Conservation (phyloP, 139 green algal genomes). For the Microglena sp. region DNA sequence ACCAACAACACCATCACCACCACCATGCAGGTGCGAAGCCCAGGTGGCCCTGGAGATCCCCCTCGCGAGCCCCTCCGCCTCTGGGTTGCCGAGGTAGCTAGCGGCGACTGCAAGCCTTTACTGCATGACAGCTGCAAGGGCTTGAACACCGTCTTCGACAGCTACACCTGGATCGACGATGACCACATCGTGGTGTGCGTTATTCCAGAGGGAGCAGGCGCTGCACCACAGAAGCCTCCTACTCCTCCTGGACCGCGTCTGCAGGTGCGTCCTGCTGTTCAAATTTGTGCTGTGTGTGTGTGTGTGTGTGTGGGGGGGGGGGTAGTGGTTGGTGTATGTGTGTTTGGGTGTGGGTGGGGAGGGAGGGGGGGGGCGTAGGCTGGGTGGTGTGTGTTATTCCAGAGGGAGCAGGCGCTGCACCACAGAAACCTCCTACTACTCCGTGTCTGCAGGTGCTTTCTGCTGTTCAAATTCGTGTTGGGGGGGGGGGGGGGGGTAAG, state of each 20-base stretch:
- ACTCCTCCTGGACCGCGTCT: constrained; percentile 67
- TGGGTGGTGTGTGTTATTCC: constrained; percentile 45
- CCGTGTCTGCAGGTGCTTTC: neutral
- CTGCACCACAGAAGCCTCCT: constrained; percentile 18
- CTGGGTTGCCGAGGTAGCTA: constrained; percentile 76
- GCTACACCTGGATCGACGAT: constrained; percentile 76
- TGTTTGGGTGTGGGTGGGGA: too few species aligned
- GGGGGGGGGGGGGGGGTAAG: too few species aligned
- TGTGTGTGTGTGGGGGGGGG: too few species aligned
- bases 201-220: constrained; percentile 14
- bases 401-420: constrained; percentile 3
- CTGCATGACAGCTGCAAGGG: neutral
- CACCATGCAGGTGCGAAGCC: constrained; percentile 20
- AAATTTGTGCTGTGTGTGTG: too few species aligned
- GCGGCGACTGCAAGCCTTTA: constrained; percentile 34
- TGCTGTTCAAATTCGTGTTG: too few species aligned
- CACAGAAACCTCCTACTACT: neutral
- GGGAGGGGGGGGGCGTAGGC: too few species aligned
- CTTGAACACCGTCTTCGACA: constrained; percentile 50
- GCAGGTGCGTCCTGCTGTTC: too few species aligned
- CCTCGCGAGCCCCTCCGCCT: constrained; percentile 66
- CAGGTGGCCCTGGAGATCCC: constrained; percentile 32
- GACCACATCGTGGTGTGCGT: constrained; percentile 62
- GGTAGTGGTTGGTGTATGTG: too few species aligned
- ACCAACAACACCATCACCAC: too few species aligned